Evolutionary conservation across 2,329 filamentous ascomycete species (phyloP), one percentile per base, ranked within the genome.

Genomic region (Aspergillus piperis): DNA sequence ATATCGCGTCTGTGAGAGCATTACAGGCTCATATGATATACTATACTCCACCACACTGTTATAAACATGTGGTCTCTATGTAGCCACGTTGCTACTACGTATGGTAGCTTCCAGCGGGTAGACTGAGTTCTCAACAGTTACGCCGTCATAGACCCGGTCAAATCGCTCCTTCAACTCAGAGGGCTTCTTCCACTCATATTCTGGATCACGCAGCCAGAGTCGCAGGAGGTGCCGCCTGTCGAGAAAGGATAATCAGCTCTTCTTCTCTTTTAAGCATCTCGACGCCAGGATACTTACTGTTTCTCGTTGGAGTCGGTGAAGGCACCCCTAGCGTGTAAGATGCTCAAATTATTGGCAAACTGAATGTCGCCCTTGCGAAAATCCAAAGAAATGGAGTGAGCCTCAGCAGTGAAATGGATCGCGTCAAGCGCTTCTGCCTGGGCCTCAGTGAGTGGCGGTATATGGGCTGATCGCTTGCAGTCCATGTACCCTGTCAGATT

Each of bases 381-480:
- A 32, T 77, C 72, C 23, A 81, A 68, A 0, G 68, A 69, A 0
- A 80, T 63, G 5, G 68, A 69, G 62, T 77, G 71, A 52, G 76
- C 72, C 54, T 79, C 77, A 0, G 75, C 78, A 0, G 78, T 63
- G 61, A 82, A 82, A 58, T 83, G 80, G 6, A 83, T 60, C 6
- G 78, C 70, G 61, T 82, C 80, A 7, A 83, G 73, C 0, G 81
- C 81, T 65, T 83, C 80, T 13, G 79, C 80, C 64, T 82, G 80
- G 2, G 75, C 78, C 70, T 81, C 79, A 3, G 73, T 80, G 38
- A 82, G 72, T 8, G 80, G 79, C 2, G 49, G 49, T 17, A 52
- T 52, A 11, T 38, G 15, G 21, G 68, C 42, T 0, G 73, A 76
- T 19, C 79, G 73, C 73, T 54, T 68, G 68, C 57, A 74, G 27